phyloP scores from a whole-genome alignment of 352 stramenopile species.

The Pythium aristosporum region DNA sequence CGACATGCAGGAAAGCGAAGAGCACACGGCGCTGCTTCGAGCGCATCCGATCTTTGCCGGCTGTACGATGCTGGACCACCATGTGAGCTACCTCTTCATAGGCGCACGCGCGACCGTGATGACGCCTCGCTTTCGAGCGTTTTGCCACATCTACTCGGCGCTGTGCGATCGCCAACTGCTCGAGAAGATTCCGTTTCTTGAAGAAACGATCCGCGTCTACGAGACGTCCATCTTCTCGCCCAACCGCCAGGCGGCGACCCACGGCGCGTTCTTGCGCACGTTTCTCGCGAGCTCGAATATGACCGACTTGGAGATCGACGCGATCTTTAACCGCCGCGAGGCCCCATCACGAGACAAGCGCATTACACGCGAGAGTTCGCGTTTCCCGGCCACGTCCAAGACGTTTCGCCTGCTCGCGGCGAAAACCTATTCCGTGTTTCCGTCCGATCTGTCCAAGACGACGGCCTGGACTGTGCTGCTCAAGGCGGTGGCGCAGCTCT shows the following conservation, averaged over 20 bases:
- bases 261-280: slow-evolving; percentile 26
- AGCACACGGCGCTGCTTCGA: not conserved
- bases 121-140: slow-evolving; percentile 1
- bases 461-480: slow-evolving; percentile 10
- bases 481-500: slow-evolving; percentile 12
- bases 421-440: slow-evolving; percentile 29
- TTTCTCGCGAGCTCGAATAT: slow-evolving; percentile 32
- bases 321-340: slow-evolving; percentile 13
- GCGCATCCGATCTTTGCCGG: slow-evolving; percentile 4
- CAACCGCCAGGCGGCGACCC: slow-evolving; percentile 22
- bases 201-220: slow-evolving; percentile 8
- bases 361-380: slow-evolving; percentile 20
- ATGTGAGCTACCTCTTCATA: not conserved
- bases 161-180: slow-evolving; percentile 13
- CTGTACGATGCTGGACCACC: not conserved
- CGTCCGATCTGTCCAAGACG: not conserved
- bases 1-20: slow-evolving; percentile 5
- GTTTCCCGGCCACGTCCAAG: slow-evolving; percentile 26
- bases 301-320: slow-evolving; percentile 27
- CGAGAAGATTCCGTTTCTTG: slow-evolving; percentile 7
- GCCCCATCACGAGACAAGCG: slow-evolving; percentile 15
- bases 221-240: slow-evolving; percentile 32
- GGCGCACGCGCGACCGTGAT: not conserved
- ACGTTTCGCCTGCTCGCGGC: slow-evolving; percentile 27
- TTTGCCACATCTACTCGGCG: slow-evolving; percentile 14